phyloP scores from a whole-genome alignment of 73 alveolate genomes.

The Durusdinium trenchii region DNA sequence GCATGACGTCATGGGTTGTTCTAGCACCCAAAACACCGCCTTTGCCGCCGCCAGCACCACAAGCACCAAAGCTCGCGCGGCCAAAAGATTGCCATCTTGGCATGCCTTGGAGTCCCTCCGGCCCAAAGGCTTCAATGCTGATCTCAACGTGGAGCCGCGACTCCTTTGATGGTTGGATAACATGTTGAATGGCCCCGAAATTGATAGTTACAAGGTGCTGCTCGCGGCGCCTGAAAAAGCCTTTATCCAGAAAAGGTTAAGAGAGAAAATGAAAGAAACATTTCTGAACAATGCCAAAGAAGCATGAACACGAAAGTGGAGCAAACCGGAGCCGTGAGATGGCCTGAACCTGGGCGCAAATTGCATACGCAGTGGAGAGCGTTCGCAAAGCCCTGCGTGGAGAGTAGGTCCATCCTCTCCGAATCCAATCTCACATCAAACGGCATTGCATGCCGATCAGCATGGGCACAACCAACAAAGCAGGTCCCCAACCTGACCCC shows the following conservation, averaged over 20 bases:
- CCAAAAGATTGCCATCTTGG: neutral
- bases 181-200: neutral
- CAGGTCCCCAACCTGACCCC: too few relatives aligned
- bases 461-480: neutral
- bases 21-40: neutral
- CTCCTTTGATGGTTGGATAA: too few relatives aligned
- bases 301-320: neutral
- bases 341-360: neutral
- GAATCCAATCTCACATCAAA: neutral
- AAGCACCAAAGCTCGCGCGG: neutral
- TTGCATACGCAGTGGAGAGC: neutral
- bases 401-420: neutral
- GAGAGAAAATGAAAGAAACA: too few relatives aligned
- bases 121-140: neutral
- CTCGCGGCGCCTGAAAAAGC: neutral
- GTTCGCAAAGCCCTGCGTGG: neutral
- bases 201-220: neutral
- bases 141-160: neutral
- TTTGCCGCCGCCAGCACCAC: slow-evolving; percentile 1
- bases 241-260: too few relatives aligned
- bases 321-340: neutral
- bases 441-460: neutral
- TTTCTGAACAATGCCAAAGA: too few relatives aligned
- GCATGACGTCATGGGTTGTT: neutral
- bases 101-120: neutral